A percentile compares a stretch with the other conserved stretches of the same genome.
Conservation (phyloP, 177 flowering plant species). For the Vitis hybrid region DNA sequence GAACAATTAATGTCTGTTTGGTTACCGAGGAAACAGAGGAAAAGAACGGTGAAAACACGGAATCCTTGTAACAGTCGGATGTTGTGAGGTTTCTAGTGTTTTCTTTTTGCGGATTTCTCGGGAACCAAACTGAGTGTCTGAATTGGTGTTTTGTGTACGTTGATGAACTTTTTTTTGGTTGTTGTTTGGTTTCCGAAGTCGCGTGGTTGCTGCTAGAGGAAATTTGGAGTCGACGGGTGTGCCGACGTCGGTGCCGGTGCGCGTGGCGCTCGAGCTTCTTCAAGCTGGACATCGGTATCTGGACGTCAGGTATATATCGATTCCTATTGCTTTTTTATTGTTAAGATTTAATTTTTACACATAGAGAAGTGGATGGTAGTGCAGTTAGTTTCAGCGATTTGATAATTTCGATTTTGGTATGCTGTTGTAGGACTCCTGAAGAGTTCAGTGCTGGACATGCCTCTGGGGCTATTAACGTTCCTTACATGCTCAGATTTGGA, state of each 20-base stretch:
- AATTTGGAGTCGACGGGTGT: constrained; percentile 33
- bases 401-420: background rate
- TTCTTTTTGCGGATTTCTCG: background rate
- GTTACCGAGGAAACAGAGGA: background rate
- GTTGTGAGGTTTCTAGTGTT: background rate
- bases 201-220: constrained; percentile 30
- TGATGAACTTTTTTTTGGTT: too few relatives aligned
- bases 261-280: constrained; percentile 85
- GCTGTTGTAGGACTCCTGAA: constrained; percentile 63
- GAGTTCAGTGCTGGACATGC: constrained; percentile 84
- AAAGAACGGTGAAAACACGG: background rate
- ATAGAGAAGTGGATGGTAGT: background rate
- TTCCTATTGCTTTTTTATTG: background rate
- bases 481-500: constrained; percentile 75
- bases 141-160: background rate
- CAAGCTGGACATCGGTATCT: constrained; percentile 86
- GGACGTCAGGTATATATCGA: constrained; percentile 67
- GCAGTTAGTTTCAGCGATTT: background rate
- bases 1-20: background rate
- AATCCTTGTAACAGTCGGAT: background rate
- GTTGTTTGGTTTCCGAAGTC: constrained; percentile 15
- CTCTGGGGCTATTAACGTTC: constrained; percentile 75
- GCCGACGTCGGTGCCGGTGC: constrained; percentile 83
- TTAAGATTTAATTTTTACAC: background rate
- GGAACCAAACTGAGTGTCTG: background rate